phyloP scores from a whole-genome alignment of 257 asterid genomes.

The Solanum raphanifolium region DNA sequence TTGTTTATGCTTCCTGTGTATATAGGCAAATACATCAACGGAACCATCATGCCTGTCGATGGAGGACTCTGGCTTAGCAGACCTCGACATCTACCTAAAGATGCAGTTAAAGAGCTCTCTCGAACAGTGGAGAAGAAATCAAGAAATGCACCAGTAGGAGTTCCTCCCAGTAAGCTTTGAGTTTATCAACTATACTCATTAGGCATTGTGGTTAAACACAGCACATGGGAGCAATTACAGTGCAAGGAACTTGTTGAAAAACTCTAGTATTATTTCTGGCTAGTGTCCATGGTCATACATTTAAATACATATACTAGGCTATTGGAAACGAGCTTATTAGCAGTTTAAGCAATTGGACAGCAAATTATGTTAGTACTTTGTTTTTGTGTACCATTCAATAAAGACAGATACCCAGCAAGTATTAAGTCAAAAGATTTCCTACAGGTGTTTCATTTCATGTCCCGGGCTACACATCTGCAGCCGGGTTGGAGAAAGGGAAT shows the following conservation, averaged over 20 bases:
- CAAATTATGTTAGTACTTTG: background rate
- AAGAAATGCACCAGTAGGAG: slow-evolving; percentile 49
- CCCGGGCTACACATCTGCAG: background rate
- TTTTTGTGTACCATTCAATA: background rate
- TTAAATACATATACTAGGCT: background rate
- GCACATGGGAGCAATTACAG: background rate
- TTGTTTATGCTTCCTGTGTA: background rate
- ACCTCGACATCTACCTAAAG: slow-evolving; percentile 58
- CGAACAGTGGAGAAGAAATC: slow-evolving; percentile 62
- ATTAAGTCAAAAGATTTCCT: background rate
- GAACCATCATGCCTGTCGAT: slow-evolving; percentile 51
- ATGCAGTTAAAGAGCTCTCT: slow-evolving; percentile 54
- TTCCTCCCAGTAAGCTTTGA: slow-evolving; percentile 63
- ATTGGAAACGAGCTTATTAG: background rate
- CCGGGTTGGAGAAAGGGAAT: background rate
- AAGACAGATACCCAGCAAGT: background rate
- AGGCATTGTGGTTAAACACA: background rate
- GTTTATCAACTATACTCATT: background rate
- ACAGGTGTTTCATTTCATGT: background rate
- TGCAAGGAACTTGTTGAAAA: background rate
- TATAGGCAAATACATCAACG: slow-evolving; percentile 70
- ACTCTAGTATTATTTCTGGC: background rate
- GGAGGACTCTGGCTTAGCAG: slow-evolving; percentile 79
- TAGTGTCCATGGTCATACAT: background rate
- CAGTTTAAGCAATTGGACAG: background rate